Percentiles rank a stretch among this genome's conserved stretches.
Evolutionary conservation across 1,139 yeast species (phyloP).

Genomic region (Suhomyces chickasaworum): DNA sequence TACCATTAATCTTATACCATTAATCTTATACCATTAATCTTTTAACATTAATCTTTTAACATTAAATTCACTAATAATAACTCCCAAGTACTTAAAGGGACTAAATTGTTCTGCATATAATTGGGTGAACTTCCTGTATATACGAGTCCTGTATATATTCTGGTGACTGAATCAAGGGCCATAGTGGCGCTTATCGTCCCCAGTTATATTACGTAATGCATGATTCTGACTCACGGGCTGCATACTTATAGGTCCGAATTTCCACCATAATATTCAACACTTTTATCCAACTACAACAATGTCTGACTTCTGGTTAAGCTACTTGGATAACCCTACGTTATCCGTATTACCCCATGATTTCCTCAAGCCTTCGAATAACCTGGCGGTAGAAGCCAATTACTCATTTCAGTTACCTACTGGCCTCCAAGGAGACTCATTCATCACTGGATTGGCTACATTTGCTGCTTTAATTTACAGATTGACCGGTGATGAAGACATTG

Average conservation of each 20-base stretch:
- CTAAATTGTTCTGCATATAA: no score
- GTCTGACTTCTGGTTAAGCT: slow-evolving; percentile 61
- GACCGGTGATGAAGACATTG: slow-evolving; percentile 93
- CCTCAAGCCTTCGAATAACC: slow-evolving; percentile 73
- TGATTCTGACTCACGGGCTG: slow-evolving; percentile 5
- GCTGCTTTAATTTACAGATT: slow-evolving; percentile 73
- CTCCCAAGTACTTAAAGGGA: no score
- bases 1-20: no score
- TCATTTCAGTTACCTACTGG: slow-evolving; percentile 34
- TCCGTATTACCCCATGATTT: slow-evolving; percentile 88
- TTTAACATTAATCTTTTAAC: no score
- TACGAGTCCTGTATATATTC: background rate
- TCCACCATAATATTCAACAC: background rate
- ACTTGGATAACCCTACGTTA: slow-evolving; percentile 78
- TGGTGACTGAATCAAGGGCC: background rate
- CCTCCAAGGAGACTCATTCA: slow-evolving; percentile 34
- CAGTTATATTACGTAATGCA: background rate
- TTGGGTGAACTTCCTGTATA: no score
- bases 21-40: no score
- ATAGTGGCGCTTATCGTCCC: slow-evolving; percentile 8
- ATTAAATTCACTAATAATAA: no score
- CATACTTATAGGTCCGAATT: background rate
- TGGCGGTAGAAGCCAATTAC: slow-evolving; percentile 63
- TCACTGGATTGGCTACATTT: slow-evolving; percentile 66
- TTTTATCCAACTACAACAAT: slow-evolving; percentile 9